Percentiles rank a stretch among this genome's conserved stretches.
These are phyloP conservation scores for Ceratocystis alfenasii DNA, from an alignment of 2,329 filamentous ascomycete species.

Conservation along the genomic window DNA sequence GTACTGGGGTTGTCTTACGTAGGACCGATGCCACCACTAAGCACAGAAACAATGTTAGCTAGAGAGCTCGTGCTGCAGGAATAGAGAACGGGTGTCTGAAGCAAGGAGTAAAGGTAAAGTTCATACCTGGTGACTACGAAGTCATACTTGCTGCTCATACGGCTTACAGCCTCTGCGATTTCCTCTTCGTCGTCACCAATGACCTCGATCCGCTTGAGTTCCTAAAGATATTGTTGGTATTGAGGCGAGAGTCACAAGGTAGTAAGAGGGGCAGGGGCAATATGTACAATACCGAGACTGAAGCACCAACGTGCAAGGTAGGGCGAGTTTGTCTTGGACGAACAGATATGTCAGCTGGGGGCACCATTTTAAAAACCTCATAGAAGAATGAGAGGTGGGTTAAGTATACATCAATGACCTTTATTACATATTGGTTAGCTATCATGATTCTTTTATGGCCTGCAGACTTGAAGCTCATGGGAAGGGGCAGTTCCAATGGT, in stretches of 20 bases:
- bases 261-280: not conserved
- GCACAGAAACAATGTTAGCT: constrained; percentile 19
- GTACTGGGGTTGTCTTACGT: constrained; percentile 48
- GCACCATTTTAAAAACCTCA: not conserved
- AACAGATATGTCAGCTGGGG: not conserved
- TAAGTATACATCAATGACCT: constrained; percentile 21
- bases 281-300: constrained; percentile 44
- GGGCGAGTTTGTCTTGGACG: constrained; percentile 39
- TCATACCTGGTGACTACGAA: constrained; percentile 72
- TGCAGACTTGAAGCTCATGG: not conserved
- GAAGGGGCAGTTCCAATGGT: not conserved
- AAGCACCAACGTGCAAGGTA: constrained; percentile 56
- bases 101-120: not conserved
- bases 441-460: not conserved
- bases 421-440: not conserved
- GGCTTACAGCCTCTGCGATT: constrained; percentile 72
- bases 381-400: not conserved
- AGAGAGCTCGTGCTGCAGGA: not conserved
- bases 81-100: not conserved
- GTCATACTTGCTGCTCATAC: constrained; percentile 85
- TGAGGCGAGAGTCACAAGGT: not conserved
- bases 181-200: constrained; percentile 86
- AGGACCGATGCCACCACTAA: constrained; percentile 79
- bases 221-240: constrained; percentile 30
- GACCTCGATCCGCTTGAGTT: constrained; percentile 77